Evolutionary conservation across 2,329 filamentous ascomycete species (phyloP).

Genomic region (Aureobasidium melanogenum): DNA sequence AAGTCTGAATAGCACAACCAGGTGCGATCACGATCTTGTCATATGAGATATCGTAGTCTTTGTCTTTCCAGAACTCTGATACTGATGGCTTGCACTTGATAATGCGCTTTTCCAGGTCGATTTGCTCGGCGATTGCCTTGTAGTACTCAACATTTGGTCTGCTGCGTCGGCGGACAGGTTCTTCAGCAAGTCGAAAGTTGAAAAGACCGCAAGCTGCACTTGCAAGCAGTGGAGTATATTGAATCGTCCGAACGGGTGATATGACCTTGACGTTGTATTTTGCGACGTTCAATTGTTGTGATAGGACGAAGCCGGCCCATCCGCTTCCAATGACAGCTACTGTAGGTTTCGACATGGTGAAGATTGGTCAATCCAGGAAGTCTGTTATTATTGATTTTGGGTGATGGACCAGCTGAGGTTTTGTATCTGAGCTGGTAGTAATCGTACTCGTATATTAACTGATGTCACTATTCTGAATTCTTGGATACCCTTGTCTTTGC

Average conservation of each 20-base stretch:
- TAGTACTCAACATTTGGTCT: conserved; percentile 26
- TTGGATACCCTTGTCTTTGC: neutral
- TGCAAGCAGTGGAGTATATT: conserved; percentile 37
- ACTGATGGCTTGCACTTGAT: conserved; percentile 29
- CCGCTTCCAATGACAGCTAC: conserved; percentile 32
- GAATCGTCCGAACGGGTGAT: conserved; percentile 34
- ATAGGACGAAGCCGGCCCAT: conserved; percentile 33
- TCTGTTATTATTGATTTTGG: neutral
- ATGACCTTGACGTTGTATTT: conserved; percentile 34
- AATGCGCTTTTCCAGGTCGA: conserved; percentile 29
- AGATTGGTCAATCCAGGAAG: no score
- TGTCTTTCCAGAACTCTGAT: conserved; percentile 22
- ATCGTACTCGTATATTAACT: neutral
- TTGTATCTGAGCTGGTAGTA: neutral
- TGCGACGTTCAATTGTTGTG: conserved; percentile 27
- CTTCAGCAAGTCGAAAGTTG: conserved; percentile 38
- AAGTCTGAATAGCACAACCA: conserved; percentile 34
- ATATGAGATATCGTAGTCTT: conserved; percentile 32
- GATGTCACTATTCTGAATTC: neutral
- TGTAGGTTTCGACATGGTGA: conserved; percentile 11
- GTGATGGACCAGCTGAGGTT: neutral
- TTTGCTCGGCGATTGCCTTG: conserved; percentile 32
- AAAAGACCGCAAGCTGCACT: conserved; percentile 38
- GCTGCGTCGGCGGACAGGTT: conserved; percentile 31
- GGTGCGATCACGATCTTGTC: conserved; percentile 36